Conservation (phyloP, 176 grass and related monocot species). For the Saccharum spontaneum region DNA sequence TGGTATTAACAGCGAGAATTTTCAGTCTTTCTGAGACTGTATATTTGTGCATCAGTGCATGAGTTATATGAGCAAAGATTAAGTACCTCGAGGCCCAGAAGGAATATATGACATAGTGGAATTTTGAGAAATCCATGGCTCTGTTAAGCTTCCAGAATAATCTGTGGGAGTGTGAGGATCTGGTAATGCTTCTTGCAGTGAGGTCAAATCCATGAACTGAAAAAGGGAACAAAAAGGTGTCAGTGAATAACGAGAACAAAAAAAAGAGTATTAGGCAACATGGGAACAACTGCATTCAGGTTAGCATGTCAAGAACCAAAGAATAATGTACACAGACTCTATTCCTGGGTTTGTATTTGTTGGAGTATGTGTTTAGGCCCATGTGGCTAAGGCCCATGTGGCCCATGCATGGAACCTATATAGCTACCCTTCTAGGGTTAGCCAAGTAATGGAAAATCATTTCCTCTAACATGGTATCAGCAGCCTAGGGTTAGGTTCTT, state of each 20-base stretch:
- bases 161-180: constrained; percentile 45
- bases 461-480: too few relatives aligned
- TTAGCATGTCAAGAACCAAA: constrained; percentile 13
- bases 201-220: constrained; percentile 89
- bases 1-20: background rate
- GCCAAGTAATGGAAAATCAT: too few relatives aligned
- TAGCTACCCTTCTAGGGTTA: too few relatives aligned
- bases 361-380: too few relatives aligned
- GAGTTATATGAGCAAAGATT: background rate
- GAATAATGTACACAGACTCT: constrained; percentile 3
- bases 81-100: constrained; percentile 60
- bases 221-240: constrained; percentile 9
- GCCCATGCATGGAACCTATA: too few relatives aligned
- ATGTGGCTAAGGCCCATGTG: too few relatives aligned
- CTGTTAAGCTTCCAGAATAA: constrained; percentile 37
- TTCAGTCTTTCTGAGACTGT: background rate
- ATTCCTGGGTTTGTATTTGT: background rate
- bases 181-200: constrained; percentile 61
- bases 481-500: too few relatives aligned
- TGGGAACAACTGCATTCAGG: background rate
- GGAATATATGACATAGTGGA: constrained; percentile 44
- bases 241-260: background rate
- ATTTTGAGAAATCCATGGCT: constrained; percentile 65
- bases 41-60: background rate
- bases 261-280: constrained; percentile 3